Evolutionary conservation across 257 asterid species (phyloP), one percentile per base, ranked within the genome.

Genomic region (Solanum chmielewskii): DNA sequence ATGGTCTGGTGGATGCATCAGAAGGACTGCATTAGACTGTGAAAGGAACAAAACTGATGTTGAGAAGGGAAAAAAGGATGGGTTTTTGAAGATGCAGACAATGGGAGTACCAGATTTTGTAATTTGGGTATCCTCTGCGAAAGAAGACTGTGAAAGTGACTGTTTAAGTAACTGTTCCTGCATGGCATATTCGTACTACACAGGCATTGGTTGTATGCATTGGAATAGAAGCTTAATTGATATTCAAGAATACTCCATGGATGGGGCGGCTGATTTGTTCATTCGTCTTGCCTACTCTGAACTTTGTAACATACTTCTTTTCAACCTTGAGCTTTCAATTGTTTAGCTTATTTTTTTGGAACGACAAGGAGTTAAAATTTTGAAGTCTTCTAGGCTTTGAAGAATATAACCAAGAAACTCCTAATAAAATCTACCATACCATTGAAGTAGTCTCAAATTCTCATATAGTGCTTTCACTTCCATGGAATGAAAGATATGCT

Each of bases 1-100:
- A 70, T 90, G 94, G 97, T 87, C 90, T 3, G 33, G 88, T 27
- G 98, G 98, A 56, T 95, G 98, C 81, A 60, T 59, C 31, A 93
- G 96, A 83, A 87, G 86, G 86, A 83, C 41, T 15, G 87, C 86
- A 21, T 70, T 95, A 88, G 86, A 84, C 35, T 95, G 98, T 52
- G 89, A 73, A 23, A 83, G 87, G 52, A 86, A 78, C 44, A 76
- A 60, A 35, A 87, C 86, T 3, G 62, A 71, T 3, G 60, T 37
- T 44, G 81, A 15, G 52, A 89, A 78, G 25, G 73, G 83, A 3
- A 87, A 71, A 29, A 68, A 20, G 59, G 98, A 94, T 69, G 90
- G 93, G 45, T 95, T 90, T 83, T 11, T 87, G 88, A 89, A 52
- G 87, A 91, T 92, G 64, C 83, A 81, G 39, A 86, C 11, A 80